phyloP scores from a whole-genome alignment of 2,329 filamentous ascomycete species.

The Diaporthe ilicicola region DNA sequence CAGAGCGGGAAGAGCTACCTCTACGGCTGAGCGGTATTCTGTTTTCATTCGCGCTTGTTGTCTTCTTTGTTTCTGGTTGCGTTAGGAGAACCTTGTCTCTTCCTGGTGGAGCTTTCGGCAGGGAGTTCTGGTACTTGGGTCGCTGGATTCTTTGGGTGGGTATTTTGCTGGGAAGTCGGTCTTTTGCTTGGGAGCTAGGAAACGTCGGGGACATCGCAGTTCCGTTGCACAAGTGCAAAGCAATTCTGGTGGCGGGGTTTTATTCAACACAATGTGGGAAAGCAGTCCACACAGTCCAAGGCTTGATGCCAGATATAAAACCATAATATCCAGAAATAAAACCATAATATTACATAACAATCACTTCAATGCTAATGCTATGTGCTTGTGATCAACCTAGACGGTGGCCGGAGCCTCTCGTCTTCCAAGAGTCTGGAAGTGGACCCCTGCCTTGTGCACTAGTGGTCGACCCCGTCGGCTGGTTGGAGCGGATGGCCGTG shows the following conservation, averaged over 20 bases:
- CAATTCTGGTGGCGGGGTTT: neutral
- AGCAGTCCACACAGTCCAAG: conserved; percentile 16
- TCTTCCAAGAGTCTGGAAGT: conserved; percentile 70
- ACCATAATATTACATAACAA: conserved; percentile 16
- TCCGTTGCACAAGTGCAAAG: neutral
- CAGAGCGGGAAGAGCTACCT: conserved; percentile 47
- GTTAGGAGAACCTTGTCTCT: neutral
- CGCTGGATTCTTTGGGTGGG: neutral
- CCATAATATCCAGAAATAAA: conserved; percentile 24
- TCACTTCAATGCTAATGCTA: conserved; percentile 7
- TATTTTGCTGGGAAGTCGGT: neutral
- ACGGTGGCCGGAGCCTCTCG: conserved; percentile 68
- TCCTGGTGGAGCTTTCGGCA: neutral
- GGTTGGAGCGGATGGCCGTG: conserved; percentile 60
- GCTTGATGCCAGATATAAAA: conserved; percentile 27
- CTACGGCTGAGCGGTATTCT: conserved; percentile 40
- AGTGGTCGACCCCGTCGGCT: conserved; percentile 49
- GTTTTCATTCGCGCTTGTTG: too few relatives aligned
- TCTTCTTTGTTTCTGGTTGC: neutral
- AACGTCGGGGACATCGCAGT: neutral
- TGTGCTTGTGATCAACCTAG: conserved; percentile 55
- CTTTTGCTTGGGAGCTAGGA: conserved; percentile 11
- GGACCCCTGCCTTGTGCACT: conserved; percentile 55
- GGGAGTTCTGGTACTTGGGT: neutral
- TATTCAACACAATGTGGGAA: conserved; percentile 2